Percentiles rank a stretch among this genome's conserved stretches.
These are phyloP conservation scores for Chrysochromulina parva DNA, from an alignment of 78 protist species.

Conservation along the genomic window DNA sequence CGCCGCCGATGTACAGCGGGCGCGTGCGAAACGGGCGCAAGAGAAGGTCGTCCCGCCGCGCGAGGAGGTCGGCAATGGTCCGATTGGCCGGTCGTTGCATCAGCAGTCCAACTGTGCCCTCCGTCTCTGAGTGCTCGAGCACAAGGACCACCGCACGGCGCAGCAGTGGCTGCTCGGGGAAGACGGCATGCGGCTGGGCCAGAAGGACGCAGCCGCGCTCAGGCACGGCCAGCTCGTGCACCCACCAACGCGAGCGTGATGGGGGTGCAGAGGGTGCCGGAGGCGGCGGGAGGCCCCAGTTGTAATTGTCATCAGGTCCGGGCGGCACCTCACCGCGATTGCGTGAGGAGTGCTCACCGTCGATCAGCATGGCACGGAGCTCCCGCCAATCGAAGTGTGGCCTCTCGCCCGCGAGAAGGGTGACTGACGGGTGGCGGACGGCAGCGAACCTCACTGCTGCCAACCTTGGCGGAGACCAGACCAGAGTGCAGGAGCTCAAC, in stretches of 20 bases:
- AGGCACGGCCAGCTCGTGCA: background rate
- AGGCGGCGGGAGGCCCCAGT: too few relatives aligned
- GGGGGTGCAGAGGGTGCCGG: too few relatives aligned
- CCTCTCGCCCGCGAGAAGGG: too few relatives aligned
- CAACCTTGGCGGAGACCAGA: too few relatives aligned
- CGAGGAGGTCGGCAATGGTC: background rate
- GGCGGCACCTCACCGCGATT: too few relatives aligned
- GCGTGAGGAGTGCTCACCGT: too few relatives aligned
- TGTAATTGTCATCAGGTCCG: too few relatives aligned
- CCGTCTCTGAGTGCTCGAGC: background rate
- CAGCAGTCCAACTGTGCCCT: background rate
- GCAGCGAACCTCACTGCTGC: too few relatives aligned
- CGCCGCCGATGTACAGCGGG: background rate
- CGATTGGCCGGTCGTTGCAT: background rate
- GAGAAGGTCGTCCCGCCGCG: background rate
- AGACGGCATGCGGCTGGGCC: slow-evolving; percentile 1
- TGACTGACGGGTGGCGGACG: too few relatives aligned
- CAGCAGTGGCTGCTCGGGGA: background rate
- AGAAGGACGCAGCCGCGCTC: slow-evolving; percentile 7
- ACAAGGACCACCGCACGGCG: slow-evolving; percentile 17
- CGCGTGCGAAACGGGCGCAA: background rate
- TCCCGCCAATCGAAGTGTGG: too few relatives aligned
- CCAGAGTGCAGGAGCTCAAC: too few relatives aligned
- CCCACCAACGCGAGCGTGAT: background rate
- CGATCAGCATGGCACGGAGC: too few relatives aligned